phyloP scores from a whole-genome alignment of 805 yeast genomes.

The Yarrowia sp. region DNA sequence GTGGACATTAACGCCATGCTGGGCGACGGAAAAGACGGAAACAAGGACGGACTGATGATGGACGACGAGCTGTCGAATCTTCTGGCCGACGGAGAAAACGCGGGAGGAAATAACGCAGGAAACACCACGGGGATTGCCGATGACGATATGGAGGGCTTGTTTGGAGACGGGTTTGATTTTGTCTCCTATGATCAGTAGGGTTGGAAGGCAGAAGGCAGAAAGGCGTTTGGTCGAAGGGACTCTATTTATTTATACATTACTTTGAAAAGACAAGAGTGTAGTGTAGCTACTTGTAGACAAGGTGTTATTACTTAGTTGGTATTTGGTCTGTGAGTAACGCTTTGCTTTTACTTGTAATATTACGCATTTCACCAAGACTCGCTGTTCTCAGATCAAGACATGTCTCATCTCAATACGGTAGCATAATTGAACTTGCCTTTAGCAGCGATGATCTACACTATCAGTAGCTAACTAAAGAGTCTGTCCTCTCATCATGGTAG shows the following conservation, averaged over 20 bases:
- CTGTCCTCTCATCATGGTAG: too few relatives aligned
- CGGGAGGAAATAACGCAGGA: neutral
- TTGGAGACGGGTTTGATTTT: conserved; percentile 47
- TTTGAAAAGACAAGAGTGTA: too few relatives aligned
- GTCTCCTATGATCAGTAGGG: conserved; percentile 39
- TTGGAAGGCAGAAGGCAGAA: too few relatives aligned
- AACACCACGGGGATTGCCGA: conserved; percentile 32
- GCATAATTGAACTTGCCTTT: too few relatives aligned
- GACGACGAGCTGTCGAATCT: conserved; percentile 26
- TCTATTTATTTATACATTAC: neutral
- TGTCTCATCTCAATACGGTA: neutral
- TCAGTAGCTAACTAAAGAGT: too few relatives aligned
- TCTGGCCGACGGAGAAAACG: conserved; percentile 15
- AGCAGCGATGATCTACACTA: too few relatives aligned
- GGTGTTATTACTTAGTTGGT: too few relatives aligned
- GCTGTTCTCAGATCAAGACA: neutral
- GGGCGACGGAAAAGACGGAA: conserved; percentile 26
- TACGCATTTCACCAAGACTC: too few relatives aligned
- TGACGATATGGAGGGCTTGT: conserved; percentile 45
- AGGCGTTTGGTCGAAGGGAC: too few relatives aligned
- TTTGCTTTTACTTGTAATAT: too few relatives aligned
- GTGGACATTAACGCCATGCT: conserved; percentile 31
- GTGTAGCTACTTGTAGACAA: too few relatives aligned
- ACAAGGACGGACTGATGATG: conserved; percentile 13
- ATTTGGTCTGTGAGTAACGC: too few relatives aligned